phyloP scores from a whole-genome alignment of 148 eudicot genomes.

The Euryodendron excelsum region DNA sequence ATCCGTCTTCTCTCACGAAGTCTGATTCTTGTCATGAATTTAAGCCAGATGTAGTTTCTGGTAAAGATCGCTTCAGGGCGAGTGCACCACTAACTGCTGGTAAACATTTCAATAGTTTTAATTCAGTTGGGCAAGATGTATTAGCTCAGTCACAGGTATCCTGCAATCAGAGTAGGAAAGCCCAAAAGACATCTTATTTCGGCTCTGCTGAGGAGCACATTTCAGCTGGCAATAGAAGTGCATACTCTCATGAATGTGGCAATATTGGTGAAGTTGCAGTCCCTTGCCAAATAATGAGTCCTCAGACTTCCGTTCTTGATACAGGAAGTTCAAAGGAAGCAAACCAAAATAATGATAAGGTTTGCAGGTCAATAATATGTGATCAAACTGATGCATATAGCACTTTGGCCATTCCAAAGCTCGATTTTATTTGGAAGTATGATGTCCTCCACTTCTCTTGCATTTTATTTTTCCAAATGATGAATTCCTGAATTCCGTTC shows the following conservation, averaged over 20 bases:
- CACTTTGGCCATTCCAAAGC: conserved; percentile 33
- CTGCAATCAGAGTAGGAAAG: not conserved
- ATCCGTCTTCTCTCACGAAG: conserved; percentile 7
- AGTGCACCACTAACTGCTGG: not conserved
- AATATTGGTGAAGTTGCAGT: not conserved
- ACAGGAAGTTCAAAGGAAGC: not conserved
- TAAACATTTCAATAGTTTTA: conserved; percentile 12
- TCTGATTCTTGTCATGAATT: conserved; percentile 14
- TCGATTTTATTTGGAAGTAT: conserved; percentile 53
- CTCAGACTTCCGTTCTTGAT: not conserved
- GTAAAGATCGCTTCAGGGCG: not conserved
- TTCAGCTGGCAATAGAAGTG: not conserved
- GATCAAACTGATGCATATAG: conserved; percentile 5
- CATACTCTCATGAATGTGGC: not conserved
- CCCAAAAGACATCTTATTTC: not conserved
- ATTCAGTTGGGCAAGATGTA: conserved; percentile 10
- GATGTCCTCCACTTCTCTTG: not conserved
- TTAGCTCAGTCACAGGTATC: not conserved
- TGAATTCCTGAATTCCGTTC: not conserved
- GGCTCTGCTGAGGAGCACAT: not conserved
- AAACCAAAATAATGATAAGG: not conserved
- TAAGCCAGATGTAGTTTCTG: conserved; percentile 7
- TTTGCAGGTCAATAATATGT: not conserved
- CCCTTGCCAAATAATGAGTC: not conserved
- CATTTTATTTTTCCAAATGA: not conserved